A percentile compares a stretch with the other conserved stretches of the same genome.
phyloP scores from a whole-genome alignment of 768 basidiomycete genomes.

The Ramaria rubella region DNA sequence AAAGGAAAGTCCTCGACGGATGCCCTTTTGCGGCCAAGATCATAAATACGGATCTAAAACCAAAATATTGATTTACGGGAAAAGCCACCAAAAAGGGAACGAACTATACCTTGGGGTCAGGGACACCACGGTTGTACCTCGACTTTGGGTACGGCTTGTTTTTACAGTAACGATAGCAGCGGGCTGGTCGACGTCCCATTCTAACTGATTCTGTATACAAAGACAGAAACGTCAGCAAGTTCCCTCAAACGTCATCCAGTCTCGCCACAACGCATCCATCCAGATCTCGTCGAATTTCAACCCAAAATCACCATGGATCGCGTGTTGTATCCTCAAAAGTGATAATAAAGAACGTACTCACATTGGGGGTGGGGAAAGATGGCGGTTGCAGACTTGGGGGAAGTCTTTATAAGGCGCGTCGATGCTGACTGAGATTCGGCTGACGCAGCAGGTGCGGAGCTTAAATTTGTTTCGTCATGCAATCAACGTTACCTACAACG shows the following conservation, averaged over 20 bases:
- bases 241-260: slow-evolving; percentile 4
- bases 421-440: not conserved
- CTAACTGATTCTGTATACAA: slow-evolving; percentile 18
- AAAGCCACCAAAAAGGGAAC: not conserved
- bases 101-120: slow-evolving; percentile 72
- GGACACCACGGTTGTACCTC: slow-evolving; percentile 97
- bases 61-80: too few species aligned
- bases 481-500: too few species aligned
- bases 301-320: not conserved
- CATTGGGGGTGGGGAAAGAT: not conserved
- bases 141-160: slow-evolving; percentile 98
- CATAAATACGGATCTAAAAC: slow-evolving; percentile 87
- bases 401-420: not conserved
- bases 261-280: slow-evolving; percentile 5
- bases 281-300: not conserved
- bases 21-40: slow-evolving; percentile 93
- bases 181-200: slow-evolving; percentile 97
- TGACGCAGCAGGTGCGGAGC: not conserved
- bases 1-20: slow-evolving; percentile 97
- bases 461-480: too few species aligned
- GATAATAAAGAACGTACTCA: not conserved
- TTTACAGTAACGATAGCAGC: slow-evolving; percentile 99
- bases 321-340: not conserved
- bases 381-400: not conserved
- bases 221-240: slow-evolving; percentile 3